Evolutionary conservation across 169 alveolate species (phyloP).

Genomic region (Eimeria tenella): DNA sequence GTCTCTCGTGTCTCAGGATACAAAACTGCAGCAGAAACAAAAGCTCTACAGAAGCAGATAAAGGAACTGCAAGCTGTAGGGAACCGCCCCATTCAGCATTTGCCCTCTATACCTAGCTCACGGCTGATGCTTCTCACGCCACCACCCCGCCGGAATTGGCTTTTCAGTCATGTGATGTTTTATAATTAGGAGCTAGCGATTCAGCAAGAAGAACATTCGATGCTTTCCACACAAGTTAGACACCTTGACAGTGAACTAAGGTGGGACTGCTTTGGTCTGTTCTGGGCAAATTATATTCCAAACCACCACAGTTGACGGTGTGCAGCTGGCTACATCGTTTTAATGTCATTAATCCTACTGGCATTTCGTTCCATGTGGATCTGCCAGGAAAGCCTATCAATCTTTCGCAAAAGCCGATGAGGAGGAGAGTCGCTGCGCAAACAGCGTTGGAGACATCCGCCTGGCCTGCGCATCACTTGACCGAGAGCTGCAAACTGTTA

Average conservation of each 20-base stretch:
- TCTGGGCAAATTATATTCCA: not conserved
- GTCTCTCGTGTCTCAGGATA: constrained; percentile 94
- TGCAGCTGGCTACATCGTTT: not conserved
- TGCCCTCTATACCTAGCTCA: not conserved
- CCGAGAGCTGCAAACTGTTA: constrained; percentile 87
- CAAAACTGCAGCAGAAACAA: constrained; percentile 93
- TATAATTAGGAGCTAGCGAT: not conserved
- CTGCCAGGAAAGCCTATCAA: constrained; percentile 87
- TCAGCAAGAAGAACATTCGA: constrained; percentile 84
- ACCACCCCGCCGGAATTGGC: not conserved
- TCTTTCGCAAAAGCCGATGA: constrained; percentile 83
- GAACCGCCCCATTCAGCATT: constrained; percentile 79
- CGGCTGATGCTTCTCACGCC: not conserved
- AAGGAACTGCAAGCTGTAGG: constrained; percentile 84
- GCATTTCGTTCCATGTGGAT: not conserved
- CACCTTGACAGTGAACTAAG: constrained; percentile 79
- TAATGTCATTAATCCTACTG: not conserved
- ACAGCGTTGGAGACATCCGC: constrained; percentile 87
- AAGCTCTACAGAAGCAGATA: constrained; percentile 87
- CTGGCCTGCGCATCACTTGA: constrained; percentile 92
- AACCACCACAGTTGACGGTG: not conserved
- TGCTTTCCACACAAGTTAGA: constrained; percentile 78
- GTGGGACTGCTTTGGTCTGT: constrained; percentile 3
- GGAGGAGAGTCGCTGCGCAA: constrained; percentile 83
- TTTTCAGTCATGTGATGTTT: not conserved